Evolutionary conservation across 2,329 filamentous ascomycete genomes (phyloP).

Genomic region (Diaporthe vexans): DNA sequence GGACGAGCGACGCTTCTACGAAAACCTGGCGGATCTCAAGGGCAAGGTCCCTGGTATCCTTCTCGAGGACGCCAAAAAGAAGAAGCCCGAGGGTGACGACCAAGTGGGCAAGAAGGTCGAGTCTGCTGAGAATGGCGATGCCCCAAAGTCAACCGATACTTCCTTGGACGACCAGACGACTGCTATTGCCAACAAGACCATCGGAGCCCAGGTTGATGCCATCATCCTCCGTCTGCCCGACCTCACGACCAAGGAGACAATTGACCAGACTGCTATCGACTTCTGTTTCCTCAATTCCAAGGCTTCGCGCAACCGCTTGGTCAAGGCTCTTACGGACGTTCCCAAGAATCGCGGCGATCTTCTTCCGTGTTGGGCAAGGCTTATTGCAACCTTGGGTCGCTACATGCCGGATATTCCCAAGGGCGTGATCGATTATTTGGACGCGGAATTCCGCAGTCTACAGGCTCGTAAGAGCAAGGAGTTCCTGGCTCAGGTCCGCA

Average conservation of each 20-base stretch:
- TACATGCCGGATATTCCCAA: conserved; percentile 97
- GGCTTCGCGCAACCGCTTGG: conserved; percentile 91
- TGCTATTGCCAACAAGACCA: conserved; percentile 97
- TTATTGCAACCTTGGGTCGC: conserved; percentile 92
- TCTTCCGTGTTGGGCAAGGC: conserved; percentile 89
- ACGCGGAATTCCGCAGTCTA: conserved; percentile 96
- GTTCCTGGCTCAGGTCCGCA: conserved; percentile 92
- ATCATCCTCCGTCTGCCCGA: conserved; percentile 90
- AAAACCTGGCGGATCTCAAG: conserved; percentile 94
- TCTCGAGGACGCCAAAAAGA: conserved; percentile 95
- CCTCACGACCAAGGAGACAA: conserved; percentile 88
- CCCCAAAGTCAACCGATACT: conserved; percentile 64
- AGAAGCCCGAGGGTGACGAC: conserved; percentile 86
- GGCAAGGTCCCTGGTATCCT: conserved; percentile 95
- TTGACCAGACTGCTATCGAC: conserved; percentile 93
- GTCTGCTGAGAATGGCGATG: conserved; percentile 61
- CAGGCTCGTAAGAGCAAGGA: conserved; percentile 98
- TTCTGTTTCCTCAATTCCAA: conserved; percentile 99
- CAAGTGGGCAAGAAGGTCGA: conserved; percentile 83
- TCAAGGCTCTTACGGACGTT: conserved; percentile 94
- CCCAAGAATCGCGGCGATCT: conserved; percentile 95
- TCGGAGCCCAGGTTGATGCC: conserved; percentile 95
- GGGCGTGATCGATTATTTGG: conserved; percentile 89
- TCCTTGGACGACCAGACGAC: conserved; percentile 86
- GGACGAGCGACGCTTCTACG: conserved; percentile 97